Conservation (phyloP, 2,329 filamentous ascomycete genomes). For the Tolypocladium tropicale region DNA sequence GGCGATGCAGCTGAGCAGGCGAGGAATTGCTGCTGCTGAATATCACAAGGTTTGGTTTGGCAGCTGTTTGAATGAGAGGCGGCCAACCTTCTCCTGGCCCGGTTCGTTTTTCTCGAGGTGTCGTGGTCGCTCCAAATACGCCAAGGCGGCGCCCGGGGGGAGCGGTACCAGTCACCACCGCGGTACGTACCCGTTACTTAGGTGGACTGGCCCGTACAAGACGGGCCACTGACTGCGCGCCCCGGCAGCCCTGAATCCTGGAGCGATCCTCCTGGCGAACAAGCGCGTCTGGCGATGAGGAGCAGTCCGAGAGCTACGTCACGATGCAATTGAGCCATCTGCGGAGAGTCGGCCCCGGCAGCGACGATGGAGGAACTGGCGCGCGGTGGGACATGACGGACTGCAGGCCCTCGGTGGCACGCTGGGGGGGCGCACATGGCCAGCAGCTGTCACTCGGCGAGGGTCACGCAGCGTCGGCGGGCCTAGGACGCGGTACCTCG, state of each 20-base stretch:
- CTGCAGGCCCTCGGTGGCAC: background rate
- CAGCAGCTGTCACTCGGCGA: background rate
- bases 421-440: background rate
- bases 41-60: constrained; percentile 11
- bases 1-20: constrained; percentile 6
- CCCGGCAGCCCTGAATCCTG: background rate
- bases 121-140: constrained; percentile 31
- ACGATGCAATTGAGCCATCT: background rate
- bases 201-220: too few relatives aligned
- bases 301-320: background rate
- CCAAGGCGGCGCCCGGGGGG: constrained; percentile 9
- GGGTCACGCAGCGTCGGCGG: background rate
- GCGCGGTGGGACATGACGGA: background rate
- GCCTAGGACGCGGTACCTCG: background rate
- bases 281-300: background rate
- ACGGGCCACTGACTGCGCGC: background rate
- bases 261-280: too few relatives aligned
- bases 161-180: background rate
- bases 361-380: background rate
- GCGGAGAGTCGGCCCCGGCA: background rate
- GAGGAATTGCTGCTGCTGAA: constrained; percentile 2
- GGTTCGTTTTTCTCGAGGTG: constrained; percentile 25
- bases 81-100: constrained; percentile 15
- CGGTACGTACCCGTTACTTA: constrained; percentile 1
- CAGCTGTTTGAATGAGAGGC: constrained; percentile 6